These are phyloP conservation scores for Aspergillus sclerotiicarbonarius DNA, from an alignment of 495 filamentous ascomycete genomes.

Conservation along the genomic window DNA sequence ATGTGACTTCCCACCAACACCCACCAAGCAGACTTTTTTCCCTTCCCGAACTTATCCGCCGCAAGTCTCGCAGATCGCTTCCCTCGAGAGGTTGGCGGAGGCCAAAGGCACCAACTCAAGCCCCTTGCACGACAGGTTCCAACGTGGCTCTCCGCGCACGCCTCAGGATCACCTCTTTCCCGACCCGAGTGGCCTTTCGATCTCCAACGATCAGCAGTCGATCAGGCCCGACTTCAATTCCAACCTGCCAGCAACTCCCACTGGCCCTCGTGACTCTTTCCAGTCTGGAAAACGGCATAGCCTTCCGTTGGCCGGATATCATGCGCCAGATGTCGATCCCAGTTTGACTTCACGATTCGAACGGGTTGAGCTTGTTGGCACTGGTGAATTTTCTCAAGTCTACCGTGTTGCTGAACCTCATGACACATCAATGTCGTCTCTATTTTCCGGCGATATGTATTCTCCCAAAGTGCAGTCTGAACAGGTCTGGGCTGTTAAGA, in stretches of 20 bases:
- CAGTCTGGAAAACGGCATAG: constrained; percentile 48
- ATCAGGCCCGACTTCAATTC: constrained; percentile 42
- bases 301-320: constrained; percentile 54
- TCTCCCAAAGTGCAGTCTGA: constrained; percentile 45
- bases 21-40: constrained; percentile 71
- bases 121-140: constrained; percentile 38
- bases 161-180: constrained; percentile 72
- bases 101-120: constrained; percentile 30
- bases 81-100: constrained; percentile 39
- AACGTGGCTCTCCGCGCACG: constrained; percentile 69
- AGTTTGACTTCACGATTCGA: constrained; percentile 69
- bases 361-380: constrained; percentile 72
- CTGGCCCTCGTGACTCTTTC: constrained; percentile 62
- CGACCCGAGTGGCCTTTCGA: constrained; percentile 79
- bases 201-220: constrained; percentile 56
- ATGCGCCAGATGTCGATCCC: constrained; percentile 66
- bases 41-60: constrained; percentile 44
- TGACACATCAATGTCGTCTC: constrained; percentile 38
- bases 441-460: constrained; percentile 41
- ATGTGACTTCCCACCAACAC: constrained; percentile 81
- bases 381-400: constrained; percentile 89
- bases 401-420: constrained; percentile 68
- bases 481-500: constrained; percentile 88
- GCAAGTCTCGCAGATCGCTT: constrained; percentile 39
- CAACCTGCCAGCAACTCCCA: constrained; percentile 75